Evolutionary conservation across 495 filamentous ascomycete species (phyloP).

Genomic region (Ascobolus immersus): DNA sequence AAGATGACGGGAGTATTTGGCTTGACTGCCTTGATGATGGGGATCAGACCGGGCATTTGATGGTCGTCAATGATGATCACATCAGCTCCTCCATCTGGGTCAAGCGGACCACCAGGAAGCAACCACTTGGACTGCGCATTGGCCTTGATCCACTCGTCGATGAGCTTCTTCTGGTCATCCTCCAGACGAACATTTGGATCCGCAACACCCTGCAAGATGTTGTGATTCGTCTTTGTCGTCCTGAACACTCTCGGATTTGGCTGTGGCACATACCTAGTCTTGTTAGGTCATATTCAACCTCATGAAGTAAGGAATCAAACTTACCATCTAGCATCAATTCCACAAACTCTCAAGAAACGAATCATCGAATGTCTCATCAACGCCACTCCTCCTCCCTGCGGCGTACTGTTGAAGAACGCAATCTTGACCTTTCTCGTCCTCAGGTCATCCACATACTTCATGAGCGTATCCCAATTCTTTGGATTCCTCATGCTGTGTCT

Average conservation of each 20-base stretch:
- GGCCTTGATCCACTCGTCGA: constrained; percentile 49
- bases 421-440: constrained; percentile 40
- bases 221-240: constrained; percentile 77
- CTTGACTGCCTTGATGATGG: constrained; percentile 42
- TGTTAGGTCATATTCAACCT: neutral
- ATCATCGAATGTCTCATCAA: constrained; percentile 71
- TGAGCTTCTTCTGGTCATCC: constrained; percentile 29
- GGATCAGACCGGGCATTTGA: constrained; percentile 66
- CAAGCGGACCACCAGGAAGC: constrained; percentile 37
- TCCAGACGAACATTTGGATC: constrained; percentile 34
- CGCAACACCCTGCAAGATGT: constrained; percentile 69
- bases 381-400: constrained; percentile 69
- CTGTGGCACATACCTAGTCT: constrained; percentile 44
- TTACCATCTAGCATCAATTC: constrained; percentile 53
- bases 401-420: constrained; percentile 68
- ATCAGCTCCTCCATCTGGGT: constrained; percentile 52
- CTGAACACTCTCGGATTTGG: constrained; percentile 64
- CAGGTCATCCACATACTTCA: constrained; percentile 41
- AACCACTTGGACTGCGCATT: constrained; percentile 64
- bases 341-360: constrained; percentile 40
- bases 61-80: constrained; percentile 62
- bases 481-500: no score
- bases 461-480: constrained; percentile 41
- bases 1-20: constrained; percentile 58
- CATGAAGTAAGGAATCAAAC: constrained; percentile 15